These are phyloP conservation scores for Camillea tinctor DNA, from an alignment of 2,329 filamentous ascomycete genomes.

Conservation along the genomic window DNA sequence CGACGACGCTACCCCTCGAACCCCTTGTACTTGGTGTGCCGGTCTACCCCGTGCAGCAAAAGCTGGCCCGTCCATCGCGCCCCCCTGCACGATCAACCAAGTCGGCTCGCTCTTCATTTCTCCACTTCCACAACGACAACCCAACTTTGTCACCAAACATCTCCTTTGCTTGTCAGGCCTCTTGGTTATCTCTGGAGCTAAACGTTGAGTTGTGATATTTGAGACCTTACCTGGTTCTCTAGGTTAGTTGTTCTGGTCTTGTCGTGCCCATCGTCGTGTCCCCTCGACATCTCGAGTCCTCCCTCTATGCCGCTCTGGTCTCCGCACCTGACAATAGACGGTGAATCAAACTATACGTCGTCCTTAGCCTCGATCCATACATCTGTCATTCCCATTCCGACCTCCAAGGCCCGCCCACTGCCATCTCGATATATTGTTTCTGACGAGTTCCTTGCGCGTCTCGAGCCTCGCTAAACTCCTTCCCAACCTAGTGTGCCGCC, in stretches of 20 bases:
- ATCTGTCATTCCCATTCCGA: slow-evolving; percentile 1
- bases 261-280: background rate
- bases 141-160: slow-evolving; percentile 12
- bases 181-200: background rate
- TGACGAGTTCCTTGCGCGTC: background rate
- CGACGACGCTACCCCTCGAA: background rate
- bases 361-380: slow-evolving; percentile 2
- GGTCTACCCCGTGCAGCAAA: background rate
- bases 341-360: slow-evolving; percentile 22
- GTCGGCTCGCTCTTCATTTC: slow-evolving; percentile 18
- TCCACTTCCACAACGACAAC: slow-evolving; percentile 31
- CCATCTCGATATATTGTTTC: background rate
- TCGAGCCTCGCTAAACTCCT: background rate
- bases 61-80: slow-evolving; percentile 1
- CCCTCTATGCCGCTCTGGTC: slow-evolving; percentile 18
- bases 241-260: background rate
- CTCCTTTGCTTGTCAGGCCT: slow-evolving; percentile 5
- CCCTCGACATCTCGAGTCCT: background rate
- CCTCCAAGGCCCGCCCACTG: background rate
- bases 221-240: background rate
- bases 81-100: slow-evolving; percentile 16
- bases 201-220: background rate
- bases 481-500: slow-evolving; percentile 6
- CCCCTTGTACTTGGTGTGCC: background rate
- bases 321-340: slow-evolving; percentile 28